Evolutionary conservation across 1,139 yeast species (phyloP), one percentile per base, ranked within the genome.

Genomic region (Geotrichum bryndzae): DNA sequence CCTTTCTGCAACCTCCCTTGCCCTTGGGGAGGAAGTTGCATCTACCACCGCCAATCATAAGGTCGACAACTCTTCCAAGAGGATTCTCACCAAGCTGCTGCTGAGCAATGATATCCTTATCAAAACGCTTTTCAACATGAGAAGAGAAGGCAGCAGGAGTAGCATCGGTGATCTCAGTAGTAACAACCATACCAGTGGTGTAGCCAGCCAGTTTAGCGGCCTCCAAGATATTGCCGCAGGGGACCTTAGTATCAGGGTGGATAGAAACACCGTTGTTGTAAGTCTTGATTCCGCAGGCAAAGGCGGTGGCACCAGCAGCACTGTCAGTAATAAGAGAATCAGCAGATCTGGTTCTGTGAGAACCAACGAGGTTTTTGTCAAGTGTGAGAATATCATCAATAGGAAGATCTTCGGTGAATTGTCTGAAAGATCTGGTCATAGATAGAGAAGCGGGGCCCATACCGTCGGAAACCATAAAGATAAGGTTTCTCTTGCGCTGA

Each of bases 271-370:
- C 96, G 7, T 91, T 92, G 72, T 90, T 90, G 74, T 88, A 89
- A 13, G 91, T 77, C 76, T 90, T 90, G 68, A 84, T 69, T 7
- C 85, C 92, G 72, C 96, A 87, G 0, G 95, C 79, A 70, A 88
- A 90, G 0, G 96, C 96, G 13, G 96, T 90, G 27, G 96, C 97
- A 22, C 96, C 97, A 2, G 97, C 97, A 11, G 97, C 97, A 35
- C 95, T 87, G 73, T 90, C 97, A 0, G 97, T 90, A 64, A 90
- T 82, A 66, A 87, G 77, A 1, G 94, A 87, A 63, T 80, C 78
- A 46, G 83, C 81, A 15, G 96, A 87, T 65, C 89, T 79, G 0
- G 97, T 90, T 67, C 96, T 81, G 5, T 94, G 85, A 51, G 86
- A 80, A 27, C 97, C 97, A 61, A 90, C 80, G 53, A 89, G 75